Evolutionary conservation across 345 rosid genomes (phyloP).

Genomic region (Rubroshorea leprosula): DNA sequence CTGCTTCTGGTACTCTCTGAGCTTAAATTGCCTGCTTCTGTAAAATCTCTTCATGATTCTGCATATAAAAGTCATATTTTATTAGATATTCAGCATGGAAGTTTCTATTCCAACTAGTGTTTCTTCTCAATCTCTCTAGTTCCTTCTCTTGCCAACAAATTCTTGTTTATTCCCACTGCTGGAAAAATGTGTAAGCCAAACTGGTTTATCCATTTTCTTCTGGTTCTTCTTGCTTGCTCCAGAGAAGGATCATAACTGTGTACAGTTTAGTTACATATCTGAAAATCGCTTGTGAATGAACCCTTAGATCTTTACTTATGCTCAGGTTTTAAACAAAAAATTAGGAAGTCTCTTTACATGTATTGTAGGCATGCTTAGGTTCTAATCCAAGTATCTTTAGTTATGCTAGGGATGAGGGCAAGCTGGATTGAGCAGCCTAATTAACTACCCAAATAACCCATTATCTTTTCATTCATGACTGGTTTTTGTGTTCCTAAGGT

Average conservation of each 20-base stretch:
- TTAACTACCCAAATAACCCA: not conserved
- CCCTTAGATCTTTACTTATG: too few relatives aligned
- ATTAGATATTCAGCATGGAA: not conserved
- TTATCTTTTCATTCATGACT: not conserved
- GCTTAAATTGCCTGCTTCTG: not conserved
- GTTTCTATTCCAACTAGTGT: not conserved
- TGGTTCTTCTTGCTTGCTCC: not conserved
- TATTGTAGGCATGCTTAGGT: too few relatives aligned
- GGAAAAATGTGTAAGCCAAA: not conserved
- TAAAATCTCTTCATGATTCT: not conserved
- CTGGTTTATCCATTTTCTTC: not conserved
- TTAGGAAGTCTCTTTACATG: too few relatives aligned
- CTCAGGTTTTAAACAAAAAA: too few relatives aligned
- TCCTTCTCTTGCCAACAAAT: not conserved
- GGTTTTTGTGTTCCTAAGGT: not conserved
- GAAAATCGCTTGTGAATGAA: not conserved
- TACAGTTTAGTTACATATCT: not conserved
- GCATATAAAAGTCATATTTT: not conserved
- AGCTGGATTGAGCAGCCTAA: too few relatives aligned
- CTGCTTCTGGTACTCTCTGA: slow-evolving; percentile 75
- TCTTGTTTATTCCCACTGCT: not conserved
- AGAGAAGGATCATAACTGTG: not conserved
- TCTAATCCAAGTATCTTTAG: not conserved
- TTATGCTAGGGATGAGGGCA: not conserved
- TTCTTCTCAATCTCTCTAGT: not conserved